Evolutionary conservation across 2,329 filamentous ascomycete genomes (phyloP).

Genomic region (Beauveria varroae): DNA sequence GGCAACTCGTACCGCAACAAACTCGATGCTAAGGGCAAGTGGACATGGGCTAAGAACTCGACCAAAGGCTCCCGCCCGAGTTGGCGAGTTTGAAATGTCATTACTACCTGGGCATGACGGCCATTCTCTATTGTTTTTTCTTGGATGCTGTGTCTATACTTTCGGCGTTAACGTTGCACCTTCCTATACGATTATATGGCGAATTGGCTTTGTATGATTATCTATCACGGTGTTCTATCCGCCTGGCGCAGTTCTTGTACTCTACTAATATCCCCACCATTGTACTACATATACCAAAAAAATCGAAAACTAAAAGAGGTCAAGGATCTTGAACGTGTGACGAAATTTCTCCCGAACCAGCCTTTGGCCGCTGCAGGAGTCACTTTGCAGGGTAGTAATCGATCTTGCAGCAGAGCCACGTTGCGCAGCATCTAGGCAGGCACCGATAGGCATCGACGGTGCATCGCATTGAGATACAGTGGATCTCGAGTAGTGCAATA

Average conservation of each 20-base stretch:
- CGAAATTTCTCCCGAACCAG: background rate
- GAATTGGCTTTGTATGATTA: too few species aligned
- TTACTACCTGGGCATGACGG: background rate
- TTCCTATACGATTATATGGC: too few species aligned
- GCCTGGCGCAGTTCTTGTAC: too few species aligned
- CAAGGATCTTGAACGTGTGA: background rate
- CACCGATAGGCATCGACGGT: background rate
- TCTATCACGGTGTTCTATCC: too few species aligned
- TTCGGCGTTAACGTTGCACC: background rate
- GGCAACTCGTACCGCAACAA: conserved; percentile 15
- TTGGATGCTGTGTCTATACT: background rate
- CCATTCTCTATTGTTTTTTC: background rate
- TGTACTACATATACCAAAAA: background rate
- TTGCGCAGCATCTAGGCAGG: background rate
- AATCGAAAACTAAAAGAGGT: background rate
- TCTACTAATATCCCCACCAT: too few species aligned
- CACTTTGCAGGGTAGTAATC: background rate
- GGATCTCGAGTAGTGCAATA: background rate
- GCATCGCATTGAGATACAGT: background rate
- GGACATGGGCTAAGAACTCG: conserved; percentile 18
- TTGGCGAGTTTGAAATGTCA: conserved; percentile 18
- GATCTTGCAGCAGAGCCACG: background rate
- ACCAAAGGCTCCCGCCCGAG: conserved; percentile 19
- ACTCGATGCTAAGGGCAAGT: conserved; percentile 19
- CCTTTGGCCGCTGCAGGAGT: background rate